These are phyloP conservation scores for Rhizophagus prolifer DNA, from an alignment of 192 early-diverging fungal genomes.

Conservation along the genomic window DNA sequence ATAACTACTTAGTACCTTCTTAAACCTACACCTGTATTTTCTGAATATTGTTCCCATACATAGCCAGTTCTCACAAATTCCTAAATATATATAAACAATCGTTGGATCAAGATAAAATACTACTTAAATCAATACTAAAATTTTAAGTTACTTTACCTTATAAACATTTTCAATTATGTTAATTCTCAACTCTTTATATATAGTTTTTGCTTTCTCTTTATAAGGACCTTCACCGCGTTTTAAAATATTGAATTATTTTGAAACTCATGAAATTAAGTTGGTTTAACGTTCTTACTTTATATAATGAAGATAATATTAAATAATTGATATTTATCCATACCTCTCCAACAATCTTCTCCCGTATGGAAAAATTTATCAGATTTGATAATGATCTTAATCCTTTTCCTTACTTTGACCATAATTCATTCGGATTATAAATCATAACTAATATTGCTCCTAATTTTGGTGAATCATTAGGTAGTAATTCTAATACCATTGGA, in stretches of 20 bases:
- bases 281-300: conserved; percentile 47
- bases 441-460: conserved; percentile 73
- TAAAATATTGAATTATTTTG: no score
- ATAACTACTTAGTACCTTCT: conserved; percentile 43
- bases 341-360: conserved; percentile 94
- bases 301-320: conserved; percentile 68
- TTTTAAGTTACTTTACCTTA: conserved; percentile 44
- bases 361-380: conserved; percentile 65
- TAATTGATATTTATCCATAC: conserved; percentile 97
- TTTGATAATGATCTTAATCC: conserved; percentile 69
- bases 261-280: no score
- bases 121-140: neutral
- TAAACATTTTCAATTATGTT: conserved; percentile 78
- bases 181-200: conserved; percentile 72
- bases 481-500: conserved; percentile 74
- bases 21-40: conserved; percentile 67
- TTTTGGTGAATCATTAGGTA: conserved; percentile 67
- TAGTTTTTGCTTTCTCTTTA: conserved; percentile 61
- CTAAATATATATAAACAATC: conserved; percentile 28
- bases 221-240: conserved; percentile 55
- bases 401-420: conserved; percentile 73
- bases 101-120: neutral
- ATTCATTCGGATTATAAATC: conserved; percentile 69
- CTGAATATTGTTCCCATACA: conserved; percentile 92
- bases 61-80: conserved; percentile 77